A percentile compares a stretch with the other conserved stretches of the same genome.
phyloP scores from a whole-genome alignment of 164 flowering plant genomes.

The Berberis thunbergii region DNA sequence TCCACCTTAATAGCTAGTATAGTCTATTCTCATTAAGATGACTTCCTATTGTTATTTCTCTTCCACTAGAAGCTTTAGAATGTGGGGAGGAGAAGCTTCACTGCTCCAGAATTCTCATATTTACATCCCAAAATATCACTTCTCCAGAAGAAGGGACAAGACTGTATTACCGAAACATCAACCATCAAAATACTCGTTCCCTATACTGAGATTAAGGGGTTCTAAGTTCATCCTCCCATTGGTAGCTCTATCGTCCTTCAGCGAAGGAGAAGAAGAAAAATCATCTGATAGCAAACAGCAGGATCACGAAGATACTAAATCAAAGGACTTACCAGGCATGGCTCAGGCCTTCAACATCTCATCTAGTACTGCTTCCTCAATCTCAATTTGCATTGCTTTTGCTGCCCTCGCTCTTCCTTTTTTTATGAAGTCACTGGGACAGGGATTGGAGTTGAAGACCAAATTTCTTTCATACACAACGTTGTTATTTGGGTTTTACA shows the following conservation, averaged over 20 bases:
- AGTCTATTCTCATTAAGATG: slow-evolving; percentile 1
- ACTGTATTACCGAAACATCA: slow-evolving; percentile 8
- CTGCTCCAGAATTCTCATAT: slow-evolving; percentile 14
- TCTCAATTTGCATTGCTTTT: slow-evolving; percentile 54
- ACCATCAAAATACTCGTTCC: slow-evolving; percentile 13
- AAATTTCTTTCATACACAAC: slow-evolving; percentile 60
- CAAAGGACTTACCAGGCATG: slow-evolving; percentile 52
- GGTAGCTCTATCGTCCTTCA: slow-evolving; percentile 53
- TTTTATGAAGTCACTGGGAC: slow-evolving; percentile 51
- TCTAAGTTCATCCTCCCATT: slow-evolving; percentile 26
- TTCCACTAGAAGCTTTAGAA: slow-evolving; percentile 7
- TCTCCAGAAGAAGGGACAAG: slow-evolving; percentile 14
- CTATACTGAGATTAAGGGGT: slow-evolving; percentile 17
- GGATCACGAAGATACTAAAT: slow-evolving; percentile 1
- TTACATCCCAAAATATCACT: slow-evolving; percentile 14
- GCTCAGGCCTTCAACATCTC: slow-evolving; percentile 78
- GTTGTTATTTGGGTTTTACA: slow-evolving; percentile 81
- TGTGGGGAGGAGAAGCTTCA: not conserved
- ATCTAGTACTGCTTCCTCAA: slow-evolving; percentile 55
- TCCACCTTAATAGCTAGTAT: slow-evolving; percentile 21
- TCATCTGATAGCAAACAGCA: not conserved
- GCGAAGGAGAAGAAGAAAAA: slow-evolving; percentile 28
- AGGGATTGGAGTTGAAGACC: slow-evolving; percentile 49
- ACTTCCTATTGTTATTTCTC: not conserved
- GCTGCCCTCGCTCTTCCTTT: slow-evolving; percentile 60